Percentiles rank a stretch among this genome's conserved stretches.
phyloP scores from a whole-genome alignment of 108 stramenopile species.

The Skeletonema grethae region DNA sequence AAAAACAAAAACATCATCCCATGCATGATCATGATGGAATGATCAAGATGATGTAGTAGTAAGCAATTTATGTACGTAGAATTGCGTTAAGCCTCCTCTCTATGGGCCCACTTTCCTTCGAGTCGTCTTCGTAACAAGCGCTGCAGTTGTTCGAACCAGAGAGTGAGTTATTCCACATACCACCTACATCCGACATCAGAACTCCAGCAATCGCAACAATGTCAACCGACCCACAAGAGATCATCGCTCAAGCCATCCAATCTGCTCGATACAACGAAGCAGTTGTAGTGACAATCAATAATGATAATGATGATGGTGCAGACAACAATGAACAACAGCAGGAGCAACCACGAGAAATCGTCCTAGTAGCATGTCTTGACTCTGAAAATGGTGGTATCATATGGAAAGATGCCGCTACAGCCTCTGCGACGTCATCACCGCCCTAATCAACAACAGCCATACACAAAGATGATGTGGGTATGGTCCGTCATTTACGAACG shows the following conservation, averaged over 20 bases:
- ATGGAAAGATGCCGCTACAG: constrained; percentile 57
- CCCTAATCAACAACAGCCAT: not conserved
- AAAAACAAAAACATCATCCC: too few species aligned
- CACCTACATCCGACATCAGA: too few species aligned
- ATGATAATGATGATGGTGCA: constrained; percentile 1
- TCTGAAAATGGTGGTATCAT: constrained; percentile 67
- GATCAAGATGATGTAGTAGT: too few species aligned
- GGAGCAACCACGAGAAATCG: constrained; percentile 35
- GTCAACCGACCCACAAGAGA: not conserved
- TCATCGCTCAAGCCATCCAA: constrained; percentile 44
- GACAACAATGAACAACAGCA: not conserved
- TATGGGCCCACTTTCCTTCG: too few species aligned
- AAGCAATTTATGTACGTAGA: too few species aligned
- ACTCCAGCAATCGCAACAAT: not conserved
- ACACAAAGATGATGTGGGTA: constrained; percentile 22
- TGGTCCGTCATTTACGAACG: constrained; percentile 65
- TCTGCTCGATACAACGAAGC: constrained; percentile 70
- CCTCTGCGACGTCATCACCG: not conserved
- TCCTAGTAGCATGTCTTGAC: constrained; percentile 69
- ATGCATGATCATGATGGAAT: too few species aligned
- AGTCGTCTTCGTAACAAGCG: too few species aligned
- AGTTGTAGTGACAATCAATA: constrained; percentile 48
- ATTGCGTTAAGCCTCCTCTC: too few species aligned
- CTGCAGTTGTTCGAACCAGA: too few species aligned
- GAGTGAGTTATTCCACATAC: too few species aligned